Conservation (phyloP, 768 basidiomycete species). For the Tremella yokohamensis region DNA sequence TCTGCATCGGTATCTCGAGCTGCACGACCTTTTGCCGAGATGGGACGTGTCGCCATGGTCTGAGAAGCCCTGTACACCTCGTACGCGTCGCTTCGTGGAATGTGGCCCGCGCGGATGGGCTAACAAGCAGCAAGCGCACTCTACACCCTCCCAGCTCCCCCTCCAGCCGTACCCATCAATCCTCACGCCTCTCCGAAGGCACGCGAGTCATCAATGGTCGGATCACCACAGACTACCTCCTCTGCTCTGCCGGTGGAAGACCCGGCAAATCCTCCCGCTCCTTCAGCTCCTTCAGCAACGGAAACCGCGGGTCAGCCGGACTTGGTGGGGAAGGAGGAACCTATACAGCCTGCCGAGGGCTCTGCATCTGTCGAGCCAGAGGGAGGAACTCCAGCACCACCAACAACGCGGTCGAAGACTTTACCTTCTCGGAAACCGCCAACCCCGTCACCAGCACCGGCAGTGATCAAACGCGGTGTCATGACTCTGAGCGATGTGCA, state of each 20-base stretch:
- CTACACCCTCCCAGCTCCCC: slow-evolving; percentile 5
- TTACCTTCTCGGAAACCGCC: slow-evolving; percentile 22
- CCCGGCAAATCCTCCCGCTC: slow-evolving; percentile 1
- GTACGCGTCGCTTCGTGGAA: slow-evolving; percentile 21
- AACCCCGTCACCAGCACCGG: slow-evolving; percentile 19
- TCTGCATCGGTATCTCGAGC: slow-evolving; percentile 41
- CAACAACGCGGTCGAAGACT: slow-evolving; percentile 40
- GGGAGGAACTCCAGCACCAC: slow-evolving; percentile 13
- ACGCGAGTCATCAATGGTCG: neutral
- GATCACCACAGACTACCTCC: slow-evolving; percentile 2
- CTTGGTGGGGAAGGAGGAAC: slow-evolving; percentile 61
- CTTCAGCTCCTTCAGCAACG: slow-evolving; percentile 9
- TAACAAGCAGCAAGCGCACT: slow-evolving; percentile 12
- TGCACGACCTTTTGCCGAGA: slow-evolving; percentile 39
- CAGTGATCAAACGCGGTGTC: slow-evolving; percentile 28
- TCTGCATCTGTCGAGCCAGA: slow-evolving; percentile 5
- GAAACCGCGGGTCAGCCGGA: neutral
- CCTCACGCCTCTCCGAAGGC: slow-evolving; percentile 6
- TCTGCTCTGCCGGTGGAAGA: neutral
- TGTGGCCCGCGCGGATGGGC: neutral
- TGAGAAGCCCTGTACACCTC: slow-evolving; percentile 42
- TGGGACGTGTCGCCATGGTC: slow-evolving; percentile 45
- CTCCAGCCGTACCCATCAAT: neutral
- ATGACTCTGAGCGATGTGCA: slow-evolving; percentile 41
- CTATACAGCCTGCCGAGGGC: slow-evolving; percentile 48